These are phyloP conservation scores for Syzygium aromaticum DNA, from an alignment of 345 rosid species.

Conservation along the genomic window DNA sequence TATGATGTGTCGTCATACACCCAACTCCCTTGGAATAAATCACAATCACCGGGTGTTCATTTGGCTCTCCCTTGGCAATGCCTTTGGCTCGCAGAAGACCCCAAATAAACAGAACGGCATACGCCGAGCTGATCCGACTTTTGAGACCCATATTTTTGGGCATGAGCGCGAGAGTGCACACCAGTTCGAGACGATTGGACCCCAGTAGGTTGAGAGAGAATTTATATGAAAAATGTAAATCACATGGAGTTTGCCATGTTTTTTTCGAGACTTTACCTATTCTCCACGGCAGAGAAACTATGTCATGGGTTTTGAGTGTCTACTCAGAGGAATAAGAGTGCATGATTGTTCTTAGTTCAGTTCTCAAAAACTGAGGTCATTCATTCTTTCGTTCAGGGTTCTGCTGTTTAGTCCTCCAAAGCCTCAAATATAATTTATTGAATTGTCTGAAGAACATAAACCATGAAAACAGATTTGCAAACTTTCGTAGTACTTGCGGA, in stretches of 20 bases:
- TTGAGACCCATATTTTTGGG: not conserved
- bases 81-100: not conserved
- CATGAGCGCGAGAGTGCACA: not conserved
- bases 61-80: not conserved
- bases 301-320: not conserved
- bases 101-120: not conserved
- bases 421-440: not conserved
- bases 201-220: not conserved
- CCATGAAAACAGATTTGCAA: not conserved
- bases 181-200: not conserved
- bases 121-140: not conserved
- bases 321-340: not conserved
- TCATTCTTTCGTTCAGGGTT: not conserved
- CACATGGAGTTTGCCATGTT: not conserved
- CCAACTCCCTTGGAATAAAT: slow-evolving; percentile 40
- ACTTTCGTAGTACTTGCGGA: not conserved
- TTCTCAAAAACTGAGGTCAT: not conserved
- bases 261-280: not conserved
- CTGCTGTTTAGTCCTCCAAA: not conserved
- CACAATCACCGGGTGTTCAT: slow-evolving; percentile 4
- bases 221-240: not conserved
- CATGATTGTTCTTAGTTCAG: not conserved
- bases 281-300: not conserved
- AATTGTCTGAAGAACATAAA: not conserved
- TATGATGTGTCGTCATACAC: slow-evolving; percentile 12